Evolutionary conservation across 73 alveolate genomes (phyloP).

Genomic region (Tetrahymena borealis): DNA sequence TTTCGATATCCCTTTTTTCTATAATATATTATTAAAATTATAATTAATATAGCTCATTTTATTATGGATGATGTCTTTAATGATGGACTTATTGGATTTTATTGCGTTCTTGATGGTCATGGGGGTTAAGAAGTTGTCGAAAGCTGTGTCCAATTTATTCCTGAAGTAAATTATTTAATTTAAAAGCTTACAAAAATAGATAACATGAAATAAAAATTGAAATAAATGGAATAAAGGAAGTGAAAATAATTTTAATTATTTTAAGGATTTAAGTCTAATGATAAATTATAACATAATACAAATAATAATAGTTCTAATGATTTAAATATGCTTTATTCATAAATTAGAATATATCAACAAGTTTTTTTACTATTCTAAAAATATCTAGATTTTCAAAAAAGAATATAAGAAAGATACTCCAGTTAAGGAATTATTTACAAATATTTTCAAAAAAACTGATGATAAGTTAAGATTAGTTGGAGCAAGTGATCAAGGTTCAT

Average conservation of each 20-base stretch:
- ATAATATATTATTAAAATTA: background rate
- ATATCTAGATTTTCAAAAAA: background rate
- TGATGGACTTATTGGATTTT: constrained; percentile 70
- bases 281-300: no score
- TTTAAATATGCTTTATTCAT: no score
- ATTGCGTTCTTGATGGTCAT: constrained; percentile 96
- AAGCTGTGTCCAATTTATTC: constrained; percentile 61
- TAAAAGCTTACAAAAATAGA: background rate
- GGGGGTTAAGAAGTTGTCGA: constrained; percentile 92
- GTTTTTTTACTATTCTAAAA: background rate
- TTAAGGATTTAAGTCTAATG: no score
- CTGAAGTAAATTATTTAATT: constrained; percentile 48
- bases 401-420: constrained; percentile 30
- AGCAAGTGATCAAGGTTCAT: constrained; percentile 80
- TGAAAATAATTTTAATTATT: background rate
- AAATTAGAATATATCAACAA: no score
- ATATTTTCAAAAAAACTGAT: constrained; percentile 57
- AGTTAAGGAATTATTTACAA: constrained; percentile 41
- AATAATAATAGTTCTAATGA: no score
- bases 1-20: background rate
- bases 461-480: constrained; percentile 63
- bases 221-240: background rate
- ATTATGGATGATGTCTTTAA: constrained; percentile 60
- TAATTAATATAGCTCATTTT: constrained; percentile 29
- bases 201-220: no score